A percentile compares a stretch with the other conserved stretches of the same genome.
phyloP scores from a whole-genome alignment of 1,284 basidiomycete genomes.

The Rhodotorula sp. region DNA sequence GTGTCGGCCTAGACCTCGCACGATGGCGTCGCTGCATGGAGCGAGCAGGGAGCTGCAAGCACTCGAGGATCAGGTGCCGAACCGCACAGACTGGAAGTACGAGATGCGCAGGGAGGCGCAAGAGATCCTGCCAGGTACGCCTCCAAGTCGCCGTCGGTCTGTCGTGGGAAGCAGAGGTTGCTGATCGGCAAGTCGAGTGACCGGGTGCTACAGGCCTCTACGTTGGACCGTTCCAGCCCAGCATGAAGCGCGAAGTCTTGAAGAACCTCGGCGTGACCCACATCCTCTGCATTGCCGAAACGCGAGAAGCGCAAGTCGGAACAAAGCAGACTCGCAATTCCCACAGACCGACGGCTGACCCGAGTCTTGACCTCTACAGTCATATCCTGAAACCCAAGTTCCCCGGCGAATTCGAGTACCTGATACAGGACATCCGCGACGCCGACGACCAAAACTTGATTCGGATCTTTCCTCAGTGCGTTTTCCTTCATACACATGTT shows the following conservation, averaged over 20 bases:
- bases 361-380: neutral
- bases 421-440: constrained; percentile 83
- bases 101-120: constrained; percentile 94
- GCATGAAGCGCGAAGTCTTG: constrained; percentile 71
- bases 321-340: neutral
- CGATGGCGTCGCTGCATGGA: constrained; percentile 27
- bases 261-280: constrained; percentile 71
- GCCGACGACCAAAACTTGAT: constrained; percentile 58
- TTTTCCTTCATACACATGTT: too few relatives aligned
- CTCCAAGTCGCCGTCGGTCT: too few relatives aligned
- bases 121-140: constrained; percentile 68
- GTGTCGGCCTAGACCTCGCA: too few relatives aligned
- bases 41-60: constrained; percentile 26
- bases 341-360: neutral
- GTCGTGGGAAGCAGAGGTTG: too few relatives aligned
- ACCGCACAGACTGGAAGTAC: constrained; percentile 60
- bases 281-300: constrained; percentile 55
- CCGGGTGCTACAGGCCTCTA: constrained; percentile 57
- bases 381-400: constrained; percentile 78
- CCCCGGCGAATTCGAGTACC: constrained; percentile 72
- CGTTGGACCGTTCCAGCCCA: constrained; percentile 84
- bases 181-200: neutral
- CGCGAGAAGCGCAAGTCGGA: constrained; percentile 56
- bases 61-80: constrained; percentile 30
- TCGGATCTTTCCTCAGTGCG: constrained; percentile 44